Evolutionary conservation across 805 yeast species (phyloP).

Genomic region (Alloascoidea hylecoeti): DNA sequence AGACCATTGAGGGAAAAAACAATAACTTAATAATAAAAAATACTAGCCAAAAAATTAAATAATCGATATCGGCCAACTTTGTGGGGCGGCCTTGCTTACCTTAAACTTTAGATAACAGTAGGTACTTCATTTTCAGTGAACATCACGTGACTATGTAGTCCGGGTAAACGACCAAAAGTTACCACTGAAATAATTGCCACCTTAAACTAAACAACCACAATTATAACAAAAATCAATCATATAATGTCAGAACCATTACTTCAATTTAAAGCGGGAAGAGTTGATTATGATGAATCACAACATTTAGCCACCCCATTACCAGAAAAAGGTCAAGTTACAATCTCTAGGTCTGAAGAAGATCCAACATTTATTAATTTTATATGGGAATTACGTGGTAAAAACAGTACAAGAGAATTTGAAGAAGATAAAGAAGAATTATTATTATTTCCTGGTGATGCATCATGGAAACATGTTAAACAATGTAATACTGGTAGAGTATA

Average conservation of each 20-base stretch:
- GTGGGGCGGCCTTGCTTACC: no score
- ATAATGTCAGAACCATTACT: slow-evolving; percentile 5
- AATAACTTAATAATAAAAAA: no score
- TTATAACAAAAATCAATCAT: no score
- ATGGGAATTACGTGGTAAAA: slow-evolving; percentile 55
- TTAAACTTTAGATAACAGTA: no score
- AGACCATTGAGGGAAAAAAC: no score
- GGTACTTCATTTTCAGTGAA: no score
- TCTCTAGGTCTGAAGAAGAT: slow-evolving; percentile 53
- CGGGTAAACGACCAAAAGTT: background rate
- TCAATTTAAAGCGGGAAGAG: slow-evolving; percentile 71
- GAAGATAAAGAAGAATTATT: slow-evolving; percentile 41
- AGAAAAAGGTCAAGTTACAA: slow-evolving; percentile 49
- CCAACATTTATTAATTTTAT: slow-evolving; percentile 54
- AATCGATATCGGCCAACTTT: no score
- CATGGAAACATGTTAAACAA: slow-evolving; percentile 54
- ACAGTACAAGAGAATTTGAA: slow-evolving; percentile 23
- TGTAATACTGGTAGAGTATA: slow-evolving; percentile 72
- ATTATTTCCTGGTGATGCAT: slow-evolving; percentile 76
- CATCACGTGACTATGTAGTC: no score
- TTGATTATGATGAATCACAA: slow-evolving; percentile 43
- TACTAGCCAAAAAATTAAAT: no score
- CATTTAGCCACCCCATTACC: slow-evolving; percentile 58
- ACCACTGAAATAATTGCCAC: background rate
- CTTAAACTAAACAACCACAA: slow-evolving; percentile 9